Evolutionary conservation across 2,329 filamentous ascomycete genomes (phyloP).

Genomic region (Monosporascus sp.): DNA sequence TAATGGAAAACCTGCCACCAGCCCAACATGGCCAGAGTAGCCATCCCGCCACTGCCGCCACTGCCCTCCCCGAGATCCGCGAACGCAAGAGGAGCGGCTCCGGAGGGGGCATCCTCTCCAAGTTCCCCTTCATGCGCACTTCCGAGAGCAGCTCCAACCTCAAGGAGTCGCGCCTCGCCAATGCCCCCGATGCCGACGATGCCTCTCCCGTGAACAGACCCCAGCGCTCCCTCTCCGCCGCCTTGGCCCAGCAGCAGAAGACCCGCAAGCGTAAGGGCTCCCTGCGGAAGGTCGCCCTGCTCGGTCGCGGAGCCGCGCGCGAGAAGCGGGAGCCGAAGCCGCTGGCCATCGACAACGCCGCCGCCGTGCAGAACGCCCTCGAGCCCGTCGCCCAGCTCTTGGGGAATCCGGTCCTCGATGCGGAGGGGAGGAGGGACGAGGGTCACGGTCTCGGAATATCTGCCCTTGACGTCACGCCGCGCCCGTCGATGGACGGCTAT

Average conservation of each 20-base stretch:
- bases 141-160: conserved; percentile 24
- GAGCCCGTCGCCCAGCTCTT: background rate
- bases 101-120: conserved; percentile 59
- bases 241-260: conserved; percentile 37
- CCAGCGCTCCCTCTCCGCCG: conserved; percentile 26
- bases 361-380: conserved; percentile 12
- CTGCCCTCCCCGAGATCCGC: conserved; percentile 18
- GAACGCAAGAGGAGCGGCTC: conserved; percentile 50
- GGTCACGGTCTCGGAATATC: conserved; percentile 42
- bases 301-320: conserved; percentile 66
- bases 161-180: conserved; percentile 19
- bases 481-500: conserved; percentile 41
- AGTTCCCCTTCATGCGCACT: conserved; percentile 61
- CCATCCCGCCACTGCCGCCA: conserved; percentile 16
- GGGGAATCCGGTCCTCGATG: background rate
- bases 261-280: conserved; percentile 75
- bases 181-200: conserved; percentile 12
- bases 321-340: conserved; percentile 50
- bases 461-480: conserved; percentile 33
- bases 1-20: background rate
- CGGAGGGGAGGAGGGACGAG: conserved; percentile 13
- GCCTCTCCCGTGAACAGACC: conserved; percentile 12
- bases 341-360: conserved; percentile 35
- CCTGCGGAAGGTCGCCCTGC: conserved; percentile 76
- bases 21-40: background rate